Evolutionary conservation across 805 yeast genomes (phyloP).

Genomic region (Sugiyamaella qingdaonensis): DNA sequence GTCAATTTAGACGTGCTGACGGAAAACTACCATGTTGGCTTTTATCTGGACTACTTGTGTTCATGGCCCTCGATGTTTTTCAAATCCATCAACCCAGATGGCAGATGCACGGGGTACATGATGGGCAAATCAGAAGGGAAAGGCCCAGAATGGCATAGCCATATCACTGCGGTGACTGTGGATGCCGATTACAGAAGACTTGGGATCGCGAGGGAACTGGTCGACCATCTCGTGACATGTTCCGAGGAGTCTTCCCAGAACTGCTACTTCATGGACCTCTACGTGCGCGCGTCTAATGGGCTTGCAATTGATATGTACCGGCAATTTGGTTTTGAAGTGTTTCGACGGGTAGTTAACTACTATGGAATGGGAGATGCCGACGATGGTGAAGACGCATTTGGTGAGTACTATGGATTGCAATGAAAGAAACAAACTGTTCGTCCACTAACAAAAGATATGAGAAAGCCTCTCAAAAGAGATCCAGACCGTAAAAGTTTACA

Average conservation of each 20-base stretch:
- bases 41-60: conserved; percentile 76
- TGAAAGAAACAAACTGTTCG: background rate
- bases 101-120: conserved; percentile 50
- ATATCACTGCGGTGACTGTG: conserved; percentile 92
- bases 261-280: conserved; percentile 82
- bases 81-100: conserved; percentile 47
- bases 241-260: conserved; percentile 76
- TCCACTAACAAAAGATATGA: conserved; percentile 31
- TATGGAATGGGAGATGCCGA: conserved; percentile 55
- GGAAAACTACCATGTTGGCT: conserved; percentile 81
- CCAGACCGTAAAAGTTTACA: conserved; percentile 25
- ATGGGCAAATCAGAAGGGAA: conserved; percentile 95
- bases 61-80: conserved; percentile 89
- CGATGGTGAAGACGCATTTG: conserved; percentile 81
- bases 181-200: conserved; percentile 77
- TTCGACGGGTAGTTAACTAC: conserved; percentile 82
- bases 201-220: conserved; percentile 78
- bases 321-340: conserved; percentile 79
- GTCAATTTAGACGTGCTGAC: conserved; percentile 86
- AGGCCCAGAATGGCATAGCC: conserved; percentile 88
- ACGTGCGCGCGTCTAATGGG: conserved; percentile 80
- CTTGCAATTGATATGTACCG: conserved; percentile 81
- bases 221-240: conserved; percentile 65
- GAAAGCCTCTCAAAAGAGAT: conserved; percentile 38
- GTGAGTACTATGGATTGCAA: conserved; percentile 33